Evolutionary conservation across 2,329 filamentous ascomycete genomes (phyloP).

Genomic region (Catunica adiposa): DNA sequence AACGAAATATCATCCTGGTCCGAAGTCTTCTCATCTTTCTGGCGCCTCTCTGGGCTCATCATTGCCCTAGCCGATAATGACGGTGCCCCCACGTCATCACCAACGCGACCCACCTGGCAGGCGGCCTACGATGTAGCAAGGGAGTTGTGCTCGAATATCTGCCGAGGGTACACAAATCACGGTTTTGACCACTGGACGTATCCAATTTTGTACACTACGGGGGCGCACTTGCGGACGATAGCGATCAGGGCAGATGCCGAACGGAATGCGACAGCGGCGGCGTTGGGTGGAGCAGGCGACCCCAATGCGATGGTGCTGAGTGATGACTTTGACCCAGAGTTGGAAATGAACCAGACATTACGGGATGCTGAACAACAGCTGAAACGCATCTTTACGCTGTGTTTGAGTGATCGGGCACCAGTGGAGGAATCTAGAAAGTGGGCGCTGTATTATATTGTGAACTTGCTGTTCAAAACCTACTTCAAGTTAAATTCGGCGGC

Average conservation of each 20-base stretch:
- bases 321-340: conserved; percentile 66
- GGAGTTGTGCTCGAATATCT: conserved; percentile 58
- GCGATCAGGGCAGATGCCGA: conserved; percentile 81
- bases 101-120: conserved; percentile 34
- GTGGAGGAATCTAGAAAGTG: conserved; percentile 88
- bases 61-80: conserved; percentile 44
- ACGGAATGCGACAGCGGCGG: conserved; percentile 25
- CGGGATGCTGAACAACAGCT: conserved; percentile 83
- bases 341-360: conserved; percentile 65
- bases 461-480: conserved; percentile 94
- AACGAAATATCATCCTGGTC: conserved; percentile 68
- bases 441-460: conserved; percentile 91
- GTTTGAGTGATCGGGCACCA: conserved; percentile 70
- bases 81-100: conserved; percentile 19
- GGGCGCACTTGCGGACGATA: conserved; percentile 72
- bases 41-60: conserved; percentile 64
- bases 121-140: conserved; percentile 81
- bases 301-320: conserved; percentile 31
- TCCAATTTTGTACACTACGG: conserved; percentile 72
- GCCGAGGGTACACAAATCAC: conserved; percentile 62
- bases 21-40: conserved; percentile 69
- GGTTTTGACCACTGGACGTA: conserved; percentile 82
- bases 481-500: conserved; percentile 85
- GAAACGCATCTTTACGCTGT: conserved; percentile 82
- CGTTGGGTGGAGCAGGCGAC: conserved; percentile 22